Evolutionary conservation across 345 rosid species (phyloP).

Genomic region (Camelina laxa): DNA sequence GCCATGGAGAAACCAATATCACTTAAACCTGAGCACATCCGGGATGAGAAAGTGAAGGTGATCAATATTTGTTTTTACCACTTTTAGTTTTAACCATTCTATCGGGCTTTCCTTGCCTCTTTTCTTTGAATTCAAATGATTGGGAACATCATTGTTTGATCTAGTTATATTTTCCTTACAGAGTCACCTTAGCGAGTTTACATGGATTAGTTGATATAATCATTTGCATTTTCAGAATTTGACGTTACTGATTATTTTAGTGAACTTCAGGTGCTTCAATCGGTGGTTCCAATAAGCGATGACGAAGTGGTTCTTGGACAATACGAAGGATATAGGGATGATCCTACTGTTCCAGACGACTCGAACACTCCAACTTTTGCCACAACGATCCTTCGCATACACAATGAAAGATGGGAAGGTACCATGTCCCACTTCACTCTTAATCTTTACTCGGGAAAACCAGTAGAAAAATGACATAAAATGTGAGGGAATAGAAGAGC

Average conservation of each 20-base stretch:
- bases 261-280: conserved; percentile 80
- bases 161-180: conserved; percentile 1
- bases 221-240: conserved; percentile 4
- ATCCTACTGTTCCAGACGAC: conserved; percentile 88
- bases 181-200: not conserved
- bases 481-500: no score
- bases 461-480: not conserved
- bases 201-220: conserved; percentile 20
- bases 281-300: conserved; percentile 85
- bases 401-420: conserved; percentile 99
- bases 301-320: conserved; percentile 98
- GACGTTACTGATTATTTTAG: conserved; percentile 29
- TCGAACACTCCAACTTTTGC: conserved; percentile 98
- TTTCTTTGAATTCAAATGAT: not conserved
- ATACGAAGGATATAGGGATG: conserved; percentile 87
- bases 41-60: conserved; percentile 99
- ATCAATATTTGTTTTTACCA: conserved; percentile 9
- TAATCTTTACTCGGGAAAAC: conserved; percentile 30
- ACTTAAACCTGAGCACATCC: conserved; percentile 96
- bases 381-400: conserved; percentile 74
- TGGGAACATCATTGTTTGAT: not conserved
- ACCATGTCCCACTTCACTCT: conserved; percentile 11
- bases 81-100: conserved; percentile 23
- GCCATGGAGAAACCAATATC: conserved; percentile 99
- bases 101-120: not conserved